phyloP scores from a whole-genome alignment of 1,139 yeast genomes.

The Hyphopichia buzzinii region DNA sequence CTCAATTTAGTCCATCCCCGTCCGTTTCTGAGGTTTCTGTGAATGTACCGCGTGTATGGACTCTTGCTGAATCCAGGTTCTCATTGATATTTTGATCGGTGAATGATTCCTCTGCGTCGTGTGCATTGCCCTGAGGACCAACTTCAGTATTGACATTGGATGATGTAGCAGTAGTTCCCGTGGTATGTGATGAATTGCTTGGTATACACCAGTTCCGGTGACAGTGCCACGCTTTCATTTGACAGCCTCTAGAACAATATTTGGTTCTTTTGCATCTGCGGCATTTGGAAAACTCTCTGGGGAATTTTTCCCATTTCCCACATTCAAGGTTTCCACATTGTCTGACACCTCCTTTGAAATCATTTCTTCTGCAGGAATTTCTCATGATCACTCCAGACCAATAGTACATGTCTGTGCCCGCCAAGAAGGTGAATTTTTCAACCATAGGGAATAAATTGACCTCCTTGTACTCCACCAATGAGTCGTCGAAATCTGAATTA shows the following conservation, averaged over 20 bases:
- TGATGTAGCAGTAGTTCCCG: constrained; percentile 6
- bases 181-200: constrained; percentile 24
- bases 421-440: constrained; percentile 80
- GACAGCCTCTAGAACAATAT: constrained; percentile 92
- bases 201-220: constrained; percentile 94
- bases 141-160: background rate
- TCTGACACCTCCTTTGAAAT: constrained; percentile 80
- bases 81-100: background rate
- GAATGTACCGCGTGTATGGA: background rate
- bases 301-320: constrained; percentile 92
- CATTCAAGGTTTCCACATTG: constrained; percentile 94
- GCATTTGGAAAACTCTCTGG: constrained; percentile 92
- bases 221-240: constrained; percentile 85
- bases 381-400: constrained; percentile 98
- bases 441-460: constrained; percentile 85
- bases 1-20: too few relatives aligned
- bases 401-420: constrained; percentile 76
- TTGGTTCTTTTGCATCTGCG: constrained; percentile 91
- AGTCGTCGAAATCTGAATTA: constrained; percentile 44
- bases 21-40: background rate
- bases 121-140: background rate
- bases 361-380: constrained; percentile 90
- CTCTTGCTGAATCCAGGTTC: background rate
- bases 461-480: constrained; percentile 49
- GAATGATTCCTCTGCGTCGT: background rate